Evolutionary conservation across 352 stramenopile genomes (phyloP).

Genomic region (Pythium apleroticum): DNA sequence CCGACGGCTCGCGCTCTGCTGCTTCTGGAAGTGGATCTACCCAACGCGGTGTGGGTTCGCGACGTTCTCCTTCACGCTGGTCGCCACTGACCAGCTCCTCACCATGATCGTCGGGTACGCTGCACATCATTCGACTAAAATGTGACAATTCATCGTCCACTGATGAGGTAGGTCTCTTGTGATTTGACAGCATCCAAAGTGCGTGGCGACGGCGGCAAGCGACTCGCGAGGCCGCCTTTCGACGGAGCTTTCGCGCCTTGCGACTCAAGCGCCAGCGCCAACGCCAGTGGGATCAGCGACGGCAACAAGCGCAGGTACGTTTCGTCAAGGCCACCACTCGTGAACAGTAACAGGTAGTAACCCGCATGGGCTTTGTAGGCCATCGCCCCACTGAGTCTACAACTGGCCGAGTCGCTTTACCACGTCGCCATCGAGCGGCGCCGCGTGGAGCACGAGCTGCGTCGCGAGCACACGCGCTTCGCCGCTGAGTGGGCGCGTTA

Average conservation of each 20-base stretch:
- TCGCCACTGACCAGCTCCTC: constrained; percentile 14
- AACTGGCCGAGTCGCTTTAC: constrained; percentile 34
- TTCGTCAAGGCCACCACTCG: not conserved
- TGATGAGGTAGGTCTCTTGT: not conserved
- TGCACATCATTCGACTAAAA: too few relatives aligned
- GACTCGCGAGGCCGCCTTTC: not conserved
- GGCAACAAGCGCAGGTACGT: constrained; percentile 7
- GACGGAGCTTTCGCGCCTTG: constrained; percentile 7
- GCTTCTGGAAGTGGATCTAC: constrained; percentile 45
- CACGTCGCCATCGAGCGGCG: constrained; percentile 32
- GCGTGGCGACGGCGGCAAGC: constrained; percentile 20
- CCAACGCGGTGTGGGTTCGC: constrained; percentile 29
- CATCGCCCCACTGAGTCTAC: constrained; percentile 9
- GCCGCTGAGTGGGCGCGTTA: constrained; percentile 36
- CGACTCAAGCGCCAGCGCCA: constrained; percentile 8
- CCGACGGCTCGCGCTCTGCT: constrained; percentile 29
- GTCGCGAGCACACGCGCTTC: constrained; percentile 29
- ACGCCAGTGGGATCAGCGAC: constrained; percentile 20
- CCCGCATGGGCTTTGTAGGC: not conserved
- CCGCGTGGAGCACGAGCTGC: constrained; percentile 26
- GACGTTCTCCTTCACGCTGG: constrained; percentile 19
- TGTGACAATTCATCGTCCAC: not conserved
- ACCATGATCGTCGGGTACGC: not conserved
- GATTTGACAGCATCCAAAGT: constrained; percentile 27
- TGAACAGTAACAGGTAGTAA: not conserved